Conservation (phyloP, 768 basidiomycete species). For the Lactarius trivialis region DNA sequence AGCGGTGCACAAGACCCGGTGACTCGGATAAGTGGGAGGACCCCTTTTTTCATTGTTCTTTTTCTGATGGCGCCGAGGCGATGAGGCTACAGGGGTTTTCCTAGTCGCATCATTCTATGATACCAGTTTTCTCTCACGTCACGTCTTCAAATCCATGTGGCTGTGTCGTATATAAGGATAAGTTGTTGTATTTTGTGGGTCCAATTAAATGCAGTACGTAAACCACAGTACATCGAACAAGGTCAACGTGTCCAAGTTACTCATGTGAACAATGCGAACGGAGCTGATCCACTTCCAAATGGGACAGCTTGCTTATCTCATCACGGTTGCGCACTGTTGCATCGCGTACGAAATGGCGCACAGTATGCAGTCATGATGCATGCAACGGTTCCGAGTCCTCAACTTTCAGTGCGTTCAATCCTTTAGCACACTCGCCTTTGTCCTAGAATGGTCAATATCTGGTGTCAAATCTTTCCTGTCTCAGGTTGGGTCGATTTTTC, state of each 20-base stretch:
- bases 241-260: not conserved
- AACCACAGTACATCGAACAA: not conserved
- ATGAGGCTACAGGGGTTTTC: not conserved
- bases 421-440: not conserved
- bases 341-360: not conserved
- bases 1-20: not conserved
- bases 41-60: not conserved
- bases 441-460: not conserved
- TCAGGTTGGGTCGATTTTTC: not conserved
- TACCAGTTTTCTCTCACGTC: not conserved
- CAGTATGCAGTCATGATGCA: not conserved
- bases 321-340: not conserved
- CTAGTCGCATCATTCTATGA: not conserved
- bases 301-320: not conserved
- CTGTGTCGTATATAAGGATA: not conserved
- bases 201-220: not conserved
- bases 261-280: not conserved
- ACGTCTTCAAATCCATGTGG: not conserved
- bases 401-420: not conserved
- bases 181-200: not conserved
- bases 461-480: not conserved
- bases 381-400: too few relatives aligned
- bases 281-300: not conserved
- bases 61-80: not conserved
- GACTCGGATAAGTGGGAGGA: too few relatives aligned